Base-by-base conservation (phyloP, 1,139 yeast species). In the Sugiyamaella novakii region DNA sequence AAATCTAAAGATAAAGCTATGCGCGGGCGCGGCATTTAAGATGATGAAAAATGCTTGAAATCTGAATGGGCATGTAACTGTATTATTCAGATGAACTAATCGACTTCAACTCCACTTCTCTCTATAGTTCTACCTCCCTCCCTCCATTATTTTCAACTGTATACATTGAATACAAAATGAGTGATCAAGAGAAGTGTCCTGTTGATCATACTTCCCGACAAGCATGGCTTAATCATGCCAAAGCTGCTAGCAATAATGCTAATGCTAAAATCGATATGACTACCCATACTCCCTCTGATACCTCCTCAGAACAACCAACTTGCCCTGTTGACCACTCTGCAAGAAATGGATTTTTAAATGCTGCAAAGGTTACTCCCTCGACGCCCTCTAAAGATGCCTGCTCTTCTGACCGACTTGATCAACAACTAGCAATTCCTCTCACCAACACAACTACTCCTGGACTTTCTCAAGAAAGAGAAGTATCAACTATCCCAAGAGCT, bases 401-500 rank as follows among this genome's bases (percentile, higher is more conserved):
- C 46, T 58, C 61, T 6, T 58, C 63, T n/a, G 65, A 62, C 45
- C 58, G 64, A 28, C 59, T 61, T 49, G 70, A 67, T 29, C 29
- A 28, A 25, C 5, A 12, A 7, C 4, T 77, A 6, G 80, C 74
- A 57, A 73, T 5, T 12, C 27, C 6, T n/a, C 38, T n/a, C 17
- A 19, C 27, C 18, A 11, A n/a, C n/a, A 5, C 25, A 22, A 50
- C 61, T 1, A 51, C 39, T 6, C 54, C 63, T 1, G 60, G 62
- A 1, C 59, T 59, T 24, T 51, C 64, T 6, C 53, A 76, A 5
- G 89, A 84, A 1, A 73, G 98, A 55, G 92, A 83, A 59, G 71
- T 87, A 10, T 84, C 95, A 18, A 79, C 95, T 1, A 91, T 91
- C 45, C 98, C 98, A 30, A 74, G 96, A 46, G 84, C 95, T 0